A percentile compares a stretch with the other conserved stretches of the same genome.
Conservation (phyloP, 2,329 filamentous ascomycete species). For the Cytospora leucostoma region DNA sequence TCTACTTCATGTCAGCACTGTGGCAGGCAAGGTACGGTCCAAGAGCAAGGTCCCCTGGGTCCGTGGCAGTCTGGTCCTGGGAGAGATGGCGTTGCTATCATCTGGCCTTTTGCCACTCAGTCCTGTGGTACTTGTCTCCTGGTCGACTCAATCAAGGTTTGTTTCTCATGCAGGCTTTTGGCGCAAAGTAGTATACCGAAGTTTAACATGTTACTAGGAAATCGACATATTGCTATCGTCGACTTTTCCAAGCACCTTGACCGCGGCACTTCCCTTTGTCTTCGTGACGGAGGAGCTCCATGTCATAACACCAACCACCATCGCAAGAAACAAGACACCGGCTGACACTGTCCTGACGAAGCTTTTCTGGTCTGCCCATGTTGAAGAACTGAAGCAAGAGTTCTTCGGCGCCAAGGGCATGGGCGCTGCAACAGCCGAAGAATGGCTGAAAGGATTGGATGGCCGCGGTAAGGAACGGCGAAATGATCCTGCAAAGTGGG, state of each 20-base stretch:
- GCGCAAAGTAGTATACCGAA: not conserved
- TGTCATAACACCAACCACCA: slow-evolving; percentile 56
- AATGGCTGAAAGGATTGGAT: slow-evolving; percentile 78
- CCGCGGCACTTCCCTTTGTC: slow-evolving; percentile 69
- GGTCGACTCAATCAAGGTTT: slow-evolving; percentile 64
- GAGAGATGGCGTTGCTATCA: slow-evolving; percentile 56
- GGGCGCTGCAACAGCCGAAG: slow-evolving; percentile 68
- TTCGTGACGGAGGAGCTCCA: slow-evolving; percentile 64
- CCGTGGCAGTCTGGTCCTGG: slow-evolving; percentile 65
- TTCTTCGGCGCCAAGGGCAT: slow-evolving; percentile 65
- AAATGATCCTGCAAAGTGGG: slow-evolving; percentile 68
- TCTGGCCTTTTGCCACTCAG: slow-evolving; percentile 72
- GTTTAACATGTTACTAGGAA: slow-evolving; percentile 55
- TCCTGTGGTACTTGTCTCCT: slow-evolving; percentile 68
- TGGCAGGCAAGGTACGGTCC: slow-evolving; percentile 41
- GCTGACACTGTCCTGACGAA: slow-evolving; percentile 59
- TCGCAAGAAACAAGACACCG: slow-evolving; percentile 54
- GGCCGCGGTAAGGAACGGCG: slow-evolving; percentile 61
- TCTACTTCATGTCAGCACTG: slow-evolving; percentile 70
- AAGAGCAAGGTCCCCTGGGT: slow-evolving; percentile 37
- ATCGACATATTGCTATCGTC: slow-evolving; percentile 67
- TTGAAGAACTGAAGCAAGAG: slow-evolving; percentile 63
- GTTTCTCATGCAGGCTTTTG: slow-evolving; percentile 6
- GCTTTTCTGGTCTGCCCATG: slow-evolving; percentile 63
- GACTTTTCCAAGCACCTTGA: slow-evolving; percentile 59